phyloP scores from a whole-genome alignment of 1,284 basidiomycete species.

The Spongispora temasekensis region DNA sequence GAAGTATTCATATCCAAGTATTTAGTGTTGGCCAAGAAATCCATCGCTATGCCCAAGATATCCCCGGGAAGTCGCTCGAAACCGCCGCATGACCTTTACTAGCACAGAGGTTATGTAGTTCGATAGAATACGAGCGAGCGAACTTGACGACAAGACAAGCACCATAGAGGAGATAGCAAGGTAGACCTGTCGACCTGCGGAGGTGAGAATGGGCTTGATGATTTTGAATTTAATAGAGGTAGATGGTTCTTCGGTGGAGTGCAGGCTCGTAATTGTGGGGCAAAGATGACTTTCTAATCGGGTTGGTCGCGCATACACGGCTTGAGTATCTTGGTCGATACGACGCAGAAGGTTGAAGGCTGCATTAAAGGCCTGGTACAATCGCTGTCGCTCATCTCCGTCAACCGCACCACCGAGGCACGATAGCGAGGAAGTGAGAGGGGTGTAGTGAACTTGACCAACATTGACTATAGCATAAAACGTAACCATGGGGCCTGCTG shows the following conservation, averaged over 20 bases:
- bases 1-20: not conserved
- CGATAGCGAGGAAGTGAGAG: not conserved
- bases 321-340: not conserved
- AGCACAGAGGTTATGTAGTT: not conserved
- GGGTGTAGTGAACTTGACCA: not conserved
- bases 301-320: no score
- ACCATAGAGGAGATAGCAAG: not conserved
- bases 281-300: not conserved
- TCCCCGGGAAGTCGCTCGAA: not conserved
- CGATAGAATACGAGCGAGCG: not conserved
- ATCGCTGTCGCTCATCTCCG: not conserved
- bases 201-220: not conserved
- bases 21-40: not conserved
- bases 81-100: not conserved
- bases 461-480: not conserved
- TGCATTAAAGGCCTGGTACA: not conserved
- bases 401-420: not conserved
- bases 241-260: not conserved
- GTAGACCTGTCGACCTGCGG: not conserved
- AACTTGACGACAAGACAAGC: not conserved
- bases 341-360: not conserved
- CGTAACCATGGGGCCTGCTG: not conserved
- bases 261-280: not conserved
- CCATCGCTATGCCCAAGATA: not conserved
- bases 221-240: not conserved